Evolutionary conservation across 257 asterid species (phyloP), one percentile per base, ranked within the genome.

Genomic region (Salvia splendens): DNA sequence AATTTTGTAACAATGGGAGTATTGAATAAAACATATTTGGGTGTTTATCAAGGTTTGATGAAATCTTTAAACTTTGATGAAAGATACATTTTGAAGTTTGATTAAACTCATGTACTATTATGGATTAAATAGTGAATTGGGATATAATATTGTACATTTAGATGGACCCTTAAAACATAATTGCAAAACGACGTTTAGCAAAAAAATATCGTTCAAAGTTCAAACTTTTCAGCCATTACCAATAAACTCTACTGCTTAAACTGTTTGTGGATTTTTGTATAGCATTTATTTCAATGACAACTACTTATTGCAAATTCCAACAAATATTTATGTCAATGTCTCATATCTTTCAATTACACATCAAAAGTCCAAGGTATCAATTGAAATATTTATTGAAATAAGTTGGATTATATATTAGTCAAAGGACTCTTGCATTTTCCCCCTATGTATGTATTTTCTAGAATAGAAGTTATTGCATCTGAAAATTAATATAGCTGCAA

Each of bases 341-440:
- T 17, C 20, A 17, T 17, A 17, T 17, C 20, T 17, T 17, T 17
- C 20, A 17, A 17, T 17, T 17, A 17, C 20, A 17, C 20, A 17
- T 17, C 20, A 17, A 17, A 17, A 17, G 20, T 17, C 20, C 20
- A 17, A 17, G 20, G 20, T 17, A 17, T 17, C 20, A 17, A 17
- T 17, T 17, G 20, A 17, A 17, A 17, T 17, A 17, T 17, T 17
- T 17, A 17, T 17, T 17, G 20, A 17, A 1, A 59, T 67, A 42
- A 49, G 51, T 43, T 43, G 56, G 3, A 30, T 5, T 65, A 67
- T 67, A 55, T 30, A 67, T 67, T 67, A 43, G 12, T 8, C 32
- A 6, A n/a, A 20, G 40, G 67, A 61, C 67, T 38, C 43, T 43
- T 61, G 41, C 67, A 61, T 20, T 61, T 61, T 61, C 54, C 42